Evolutionary conservation across 345 rosid genomes (phyloP), one percentile per base, ranked within the genome.

Genomic region (Populus davidiana): DNA sequence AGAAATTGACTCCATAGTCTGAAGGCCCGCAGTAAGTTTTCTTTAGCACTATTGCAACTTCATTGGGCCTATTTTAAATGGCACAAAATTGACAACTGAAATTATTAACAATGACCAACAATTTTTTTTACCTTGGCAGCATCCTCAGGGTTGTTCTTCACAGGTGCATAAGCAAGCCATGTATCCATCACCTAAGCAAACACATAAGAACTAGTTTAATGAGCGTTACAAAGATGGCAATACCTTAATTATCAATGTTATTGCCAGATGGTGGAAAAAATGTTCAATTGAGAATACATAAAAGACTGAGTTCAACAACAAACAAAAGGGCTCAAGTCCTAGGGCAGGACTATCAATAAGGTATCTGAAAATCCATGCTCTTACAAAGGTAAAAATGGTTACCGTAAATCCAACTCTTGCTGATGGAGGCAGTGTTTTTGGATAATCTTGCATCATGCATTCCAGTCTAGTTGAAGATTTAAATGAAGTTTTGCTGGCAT

Each of bases 361-460:
- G 50, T 50, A 23, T 7, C 23, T 80, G n/a, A 61, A 71, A 41
- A 43, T 49, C 36, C 49, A 66, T 25, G 18, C 66, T 54, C 2
- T 59, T 64, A 9, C 59, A 29, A 10, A 63, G 20, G 39, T 31
- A 16, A 73, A 64, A 67, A 44, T 67, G 64, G 66, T 87, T 90
- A 95, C 99, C 85, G 97, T 91, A 83, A 93, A 95, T 75, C 99
- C 99, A 83, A 93, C 97, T 69, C 90, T 79, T 79, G 97, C 91
- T 25, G 97, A 74, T 56, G 98, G 90, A 63, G 98, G 92, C 83
- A 96, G 78, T 68, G 99, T 96, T 83, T 93, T 93, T 67, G 97
- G 97, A 85, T 96, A 93, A 82, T 96, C 98, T 88, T 93, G 99
- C 99, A 96, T 96, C 99, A 91, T 93, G 73, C 99, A 96, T 82